Percentiles rank a stretch among this genome's conserved stretches.
phyloP scores from a whole-genome alignment of 169 alveolate genomes.

The Plasmodium adleri region DNA sequence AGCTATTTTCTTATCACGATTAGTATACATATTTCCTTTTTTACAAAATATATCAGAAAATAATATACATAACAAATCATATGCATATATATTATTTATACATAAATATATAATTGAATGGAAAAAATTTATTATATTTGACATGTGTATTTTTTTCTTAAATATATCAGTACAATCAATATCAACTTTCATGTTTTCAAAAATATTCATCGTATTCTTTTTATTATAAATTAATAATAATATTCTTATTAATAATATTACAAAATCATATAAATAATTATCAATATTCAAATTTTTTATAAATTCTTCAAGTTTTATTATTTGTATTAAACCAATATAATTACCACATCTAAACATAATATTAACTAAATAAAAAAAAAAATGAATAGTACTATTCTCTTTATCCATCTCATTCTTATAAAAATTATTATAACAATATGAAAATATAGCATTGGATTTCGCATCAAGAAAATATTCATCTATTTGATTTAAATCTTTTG shows the following conservation, averaged over 20 bases:
- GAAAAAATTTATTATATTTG: conserved; percentile 64
- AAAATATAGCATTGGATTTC: conserved; percentile 66
- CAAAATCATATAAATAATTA: conserved; percentile 44
- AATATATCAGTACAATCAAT: conserved; percentile 65
- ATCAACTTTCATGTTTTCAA: conserved; percentile 52
- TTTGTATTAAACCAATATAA: conserved; percentile 73
- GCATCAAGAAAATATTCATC: conserved; percentile 68
- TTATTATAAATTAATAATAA: conserved; percentile 57
- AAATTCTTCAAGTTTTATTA: conserved; percentile 60
- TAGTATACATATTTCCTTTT: conserved; percentile 68
- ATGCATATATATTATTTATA: conserved; percentile 71
- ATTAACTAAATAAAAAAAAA: conserved; percentile 62
- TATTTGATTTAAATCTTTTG: conserved; percentile 63
- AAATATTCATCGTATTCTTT: conserved; percentile 35
- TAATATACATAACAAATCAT: conserved; percentile 69
- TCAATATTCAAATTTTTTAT: conserved; percentile 47
- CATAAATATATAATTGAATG: conserved; percentile 52
- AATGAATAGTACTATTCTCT: conserved; percentile 69
- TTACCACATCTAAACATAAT: conserved; percentile 76
- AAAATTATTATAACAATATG: conserved; percentile 72
- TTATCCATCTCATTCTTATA: conserved; percentile 75
- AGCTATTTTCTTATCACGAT: conserved; percentile 63
- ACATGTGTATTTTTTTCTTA: conserved; percentile 57
- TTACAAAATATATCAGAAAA: conserved; percentile 72
- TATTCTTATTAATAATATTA: conserved; percentile 72